Base-by-base conservation (phyloP, 78 protist species). In the Dictyostelium capitatum region DNA sequence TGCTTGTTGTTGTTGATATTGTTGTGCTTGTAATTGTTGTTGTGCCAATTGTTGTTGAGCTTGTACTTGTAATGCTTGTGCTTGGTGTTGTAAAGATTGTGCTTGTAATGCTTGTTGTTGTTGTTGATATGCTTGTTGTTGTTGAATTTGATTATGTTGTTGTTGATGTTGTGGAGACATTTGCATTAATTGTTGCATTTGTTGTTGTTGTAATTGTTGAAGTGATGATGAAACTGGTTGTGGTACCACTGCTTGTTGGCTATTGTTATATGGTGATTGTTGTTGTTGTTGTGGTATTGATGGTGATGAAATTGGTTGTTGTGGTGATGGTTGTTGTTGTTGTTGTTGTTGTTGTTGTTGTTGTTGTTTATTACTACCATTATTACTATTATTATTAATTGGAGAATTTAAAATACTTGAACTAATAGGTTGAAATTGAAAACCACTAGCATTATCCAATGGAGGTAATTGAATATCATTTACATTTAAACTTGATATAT, bases 171-270 rank as follows among this genome's bases (percentile, higher is more conserved):
- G 50, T 32, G 50, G 50, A 14, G 75, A 32, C 41, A 67, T 67
- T 67, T 67, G 75, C 6, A 67, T 14, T 6, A 67, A 32, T 5
- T 67, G 75, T 32, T 67, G 75, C 75, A 67, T 67, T 67, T 67
- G 75, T 67, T 67, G 75, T 67, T 67, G 75, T 32, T 67, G 75
- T 67, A 67, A 17, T 67, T 67, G 75, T 30, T 67, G 75, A 6
- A 67, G 37, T 25, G 75, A 67, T 1, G 75, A 67, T 67, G 30
- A 17, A 15, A 6, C 14, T 67, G 75, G 47, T 23, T 28, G 75
- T 28, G 46, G 73, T 10, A 28, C 41, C n/a, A n/a, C n/a, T 8
- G 56, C 3, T 64, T 23, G 73, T 30, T 64, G 73, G 1, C 2
- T 1, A 37, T 37, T 37, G 2, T 37, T 37, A 37, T 37, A 37